Conservation (phyloP, 2,329 filamentous ascomycete genomes). For the Fusarium veterinarium region DNA sequence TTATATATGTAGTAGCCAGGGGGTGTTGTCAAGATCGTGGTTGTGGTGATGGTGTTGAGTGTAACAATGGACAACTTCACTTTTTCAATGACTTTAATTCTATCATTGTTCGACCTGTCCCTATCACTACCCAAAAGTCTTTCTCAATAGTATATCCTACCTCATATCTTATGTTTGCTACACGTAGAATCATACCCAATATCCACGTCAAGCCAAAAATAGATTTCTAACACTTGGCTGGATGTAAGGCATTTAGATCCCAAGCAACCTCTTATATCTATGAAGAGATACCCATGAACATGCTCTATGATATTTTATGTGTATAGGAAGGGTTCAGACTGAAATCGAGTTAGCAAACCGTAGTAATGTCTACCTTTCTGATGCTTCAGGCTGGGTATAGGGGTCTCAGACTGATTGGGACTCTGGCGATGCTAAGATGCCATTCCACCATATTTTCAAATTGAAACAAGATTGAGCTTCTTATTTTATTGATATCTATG, state of each 20-base stretch:
- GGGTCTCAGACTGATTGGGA: no score
- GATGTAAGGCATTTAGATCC: neutral
- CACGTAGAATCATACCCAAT: neutral
- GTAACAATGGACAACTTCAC: neutral
- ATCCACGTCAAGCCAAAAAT: neutral
- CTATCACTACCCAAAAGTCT: neutral
- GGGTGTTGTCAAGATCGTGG: neutral
- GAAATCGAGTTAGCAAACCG: neutral
- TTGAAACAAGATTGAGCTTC: rapidly evolving
- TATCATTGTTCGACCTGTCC: neutral
- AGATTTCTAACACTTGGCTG: neutral
- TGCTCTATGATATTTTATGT: rapidly evolving
- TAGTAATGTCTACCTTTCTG: neutral
- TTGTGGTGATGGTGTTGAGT: neutral
- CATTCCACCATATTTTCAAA: neutral
- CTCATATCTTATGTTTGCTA: neutral
- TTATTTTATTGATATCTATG: neutral
- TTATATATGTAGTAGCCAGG: neutral
- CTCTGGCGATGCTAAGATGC: neutral
- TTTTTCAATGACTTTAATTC: neutral
- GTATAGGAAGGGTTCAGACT: neutral
- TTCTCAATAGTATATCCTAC: no score
- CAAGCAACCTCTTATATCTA: no score
- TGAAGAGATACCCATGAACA: rapidly evolving
- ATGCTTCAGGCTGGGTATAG: neutral